Conservation (phyloP, 495 filamentous ascomycete genomes). For the Entonaema liquescens region DNA sequence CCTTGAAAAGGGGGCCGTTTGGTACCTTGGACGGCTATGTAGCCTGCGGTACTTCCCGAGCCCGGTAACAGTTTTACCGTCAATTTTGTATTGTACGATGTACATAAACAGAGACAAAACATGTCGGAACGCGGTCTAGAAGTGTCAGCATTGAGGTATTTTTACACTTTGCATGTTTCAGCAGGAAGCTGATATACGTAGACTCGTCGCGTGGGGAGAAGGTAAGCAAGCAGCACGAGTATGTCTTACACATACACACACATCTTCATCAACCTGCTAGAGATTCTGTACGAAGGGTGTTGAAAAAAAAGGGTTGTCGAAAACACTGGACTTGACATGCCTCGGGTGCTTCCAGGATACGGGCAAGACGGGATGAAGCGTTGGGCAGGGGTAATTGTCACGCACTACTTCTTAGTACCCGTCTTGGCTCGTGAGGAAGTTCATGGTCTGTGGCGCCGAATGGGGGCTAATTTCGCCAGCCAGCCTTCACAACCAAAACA, state of each 20-base stretch:
- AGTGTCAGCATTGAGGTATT: conserved; percentile 34
- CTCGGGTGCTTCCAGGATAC: conserved; percentile 16
- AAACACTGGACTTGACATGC: conserved; percentile 22
- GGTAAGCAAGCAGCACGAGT: conserved; percentile 4
- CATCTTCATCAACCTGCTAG: conserved; percentile 11
- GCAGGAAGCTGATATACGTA: conserved; percentile 9
- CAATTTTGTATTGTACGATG: conserved; percentile 4
- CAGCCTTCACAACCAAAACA: conserved; percentile 33
- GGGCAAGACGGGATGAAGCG: conserved; percentile 36
- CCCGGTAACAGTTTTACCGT: conserved; percentile 9
- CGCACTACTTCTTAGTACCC: conserved; percentile 40
- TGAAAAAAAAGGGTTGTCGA: conserved; percentile 8
- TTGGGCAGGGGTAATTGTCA: conserved; percentile 24
- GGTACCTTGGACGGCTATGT: conserved; percentile 8
- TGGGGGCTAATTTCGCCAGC: conserved; percentile 16
- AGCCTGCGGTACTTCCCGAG: conserved; percentile 22
- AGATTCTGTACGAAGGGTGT: conserved; percentile 6
- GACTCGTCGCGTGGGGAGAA: background rate
- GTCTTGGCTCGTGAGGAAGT: conserved; percentile 37
- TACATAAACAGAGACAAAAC: conserved; percentile 18
- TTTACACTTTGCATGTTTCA: conserved; percentile 27
- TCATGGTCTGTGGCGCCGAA: conserved; percentile 23
- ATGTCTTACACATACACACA: conserved; percentile 30
- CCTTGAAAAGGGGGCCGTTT: conserved; percentile 14
- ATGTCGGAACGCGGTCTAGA: conserved; percentile 16